Conservation (phyloP, 2,329 filamentous ascomycete genomes). For the Metarhizium album region DNA sequence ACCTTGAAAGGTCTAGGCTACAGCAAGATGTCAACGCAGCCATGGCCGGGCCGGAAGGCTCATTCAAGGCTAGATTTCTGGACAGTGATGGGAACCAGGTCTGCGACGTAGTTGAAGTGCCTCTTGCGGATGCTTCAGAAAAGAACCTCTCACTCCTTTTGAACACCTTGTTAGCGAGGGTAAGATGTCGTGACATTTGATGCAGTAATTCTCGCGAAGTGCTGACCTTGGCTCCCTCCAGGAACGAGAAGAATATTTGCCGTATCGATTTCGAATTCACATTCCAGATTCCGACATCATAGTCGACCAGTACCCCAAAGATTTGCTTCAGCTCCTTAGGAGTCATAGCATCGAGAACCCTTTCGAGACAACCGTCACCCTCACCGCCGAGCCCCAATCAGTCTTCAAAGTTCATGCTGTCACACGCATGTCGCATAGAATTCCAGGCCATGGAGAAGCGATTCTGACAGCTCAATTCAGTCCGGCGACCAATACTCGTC, state of each 20-base stretch:
- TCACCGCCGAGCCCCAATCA: slow-evolving; percentile 67
- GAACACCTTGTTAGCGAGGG: slow-evolving; percentile 72
- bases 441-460: slow-evolving; percentile 83
- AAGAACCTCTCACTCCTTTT: slow-evolving; percentile 82
- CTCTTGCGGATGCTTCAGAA: slow-evolving; percentile 73
- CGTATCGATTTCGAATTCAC: slow-evolving; percentile 50
- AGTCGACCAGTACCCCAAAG: slow-evolving; percentile 44
- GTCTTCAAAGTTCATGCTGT: slow-evolving; percentile 91
- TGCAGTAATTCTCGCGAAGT: neutral
- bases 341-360: slow-evolving; percentile 47
- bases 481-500: slow-evolving; percentile 60
- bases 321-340: slow-evolving; percentile 42
- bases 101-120: slow-evolving; percentile 60
- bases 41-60: slow-evolving; percentile 59
- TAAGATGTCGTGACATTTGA: slow-evolving; percentile 20
- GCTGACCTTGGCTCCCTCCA: slow-evolving; percentile 10
- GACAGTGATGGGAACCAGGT: slow-evolving; percentile 67
- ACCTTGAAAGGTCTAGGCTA: slow-evolving; percentile 56
- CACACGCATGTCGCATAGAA: slow-evolving; percentile 77
- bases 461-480: slow-evolving; percentile 84
- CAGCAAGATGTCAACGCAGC: slow-evolving; percentile 67
- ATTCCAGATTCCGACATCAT: slow-evolving; percentile 42
- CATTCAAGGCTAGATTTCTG: slow-evolving; percentile 76
- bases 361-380: slow-evolving; percentile 43
- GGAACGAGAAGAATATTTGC: slow-evolving; percentile 48